Conservation (phyloP, 108 stramenopile genomes). For the Nitzschia palea region DNA sequence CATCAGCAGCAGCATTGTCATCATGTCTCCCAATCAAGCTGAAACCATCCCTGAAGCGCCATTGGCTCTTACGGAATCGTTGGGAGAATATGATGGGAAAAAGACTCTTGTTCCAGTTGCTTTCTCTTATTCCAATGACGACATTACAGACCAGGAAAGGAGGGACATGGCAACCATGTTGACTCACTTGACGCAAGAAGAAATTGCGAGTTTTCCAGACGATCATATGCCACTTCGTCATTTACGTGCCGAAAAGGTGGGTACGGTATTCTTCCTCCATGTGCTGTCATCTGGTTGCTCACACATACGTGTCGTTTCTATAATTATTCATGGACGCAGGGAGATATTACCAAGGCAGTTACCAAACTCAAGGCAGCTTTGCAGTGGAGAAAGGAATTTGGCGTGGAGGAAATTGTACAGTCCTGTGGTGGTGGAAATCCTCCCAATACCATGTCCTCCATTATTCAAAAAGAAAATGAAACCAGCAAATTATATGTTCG, state of each 20-base stretch:
- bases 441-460: constrained; percentile 22
- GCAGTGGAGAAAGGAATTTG: constrained; percentile 84
- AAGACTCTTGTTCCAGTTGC: no score
- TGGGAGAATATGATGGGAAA: no score
- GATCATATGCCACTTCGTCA: constrained; percentile 76
- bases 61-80: no score
- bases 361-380: constrained; percentile 42
- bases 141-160: constrained; percentile 32
- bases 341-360: constrained; percentile 14
- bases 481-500: constrained; percentile 88
- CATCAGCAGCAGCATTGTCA: neutral
- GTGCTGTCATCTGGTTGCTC: no score
- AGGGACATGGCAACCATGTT: constrained; percentile 47
- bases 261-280: no score
- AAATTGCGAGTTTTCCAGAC: constrained; percentile 56
- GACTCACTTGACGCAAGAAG: constrained; percentile 44
- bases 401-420: constrained; percentile 38
- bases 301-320: no score
- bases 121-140: constrained; percentile 15
- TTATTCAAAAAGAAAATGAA: constrained; percentile 63
- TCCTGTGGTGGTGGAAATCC: constrained; percentile 22
- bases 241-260: constrained; percentile 80
- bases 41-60: no score
- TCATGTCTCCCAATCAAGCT: neutral
- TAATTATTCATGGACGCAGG: neutral